Base-by-base conservation (phyloP, 345 rosid genomes). In the Syzygium jambos region DNA sequence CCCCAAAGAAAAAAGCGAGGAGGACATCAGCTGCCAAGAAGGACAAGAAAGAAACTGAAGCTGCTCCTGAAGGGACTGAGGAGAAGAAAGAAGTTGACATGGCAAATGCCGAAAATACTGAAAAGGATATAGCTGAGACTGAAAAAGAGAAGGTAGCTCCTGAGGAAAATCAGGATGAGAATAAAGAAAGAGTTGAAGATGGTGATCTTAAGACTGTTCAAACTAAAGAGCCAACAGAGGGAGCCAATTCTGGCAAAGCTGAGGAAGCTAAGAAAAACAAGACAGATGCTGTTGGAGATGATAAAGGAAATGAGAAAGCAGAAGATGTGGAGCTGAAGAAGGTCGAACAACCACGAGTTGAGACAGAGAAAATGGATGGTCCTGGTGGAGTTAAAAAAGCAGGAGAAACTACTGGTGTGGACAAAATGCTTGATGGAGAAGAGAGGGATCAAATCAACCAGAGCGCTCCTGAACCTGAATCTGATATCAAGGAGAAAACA, bases 1-100 rank as follows among this genome's bases (percentile, higher is more conserved):
- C 93, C 68, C 92, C 92, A n/a, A 94, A 90, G 91, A 95, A 93
- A 89, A 91, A 93, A 52, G 65, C 90, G 52, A 92, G 93, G 85
- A 90, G 85, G 88, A 88, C 95, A 77, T 87, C 94, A 5, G 93
- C 93, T 89, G 86, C 94, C 54, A 93, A 91, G 90, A 93, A 93
- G 87, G 94, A 92, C 38, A 73, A 78, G 30, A 93, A 92, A 89
- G 97, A 92, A 83, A 84, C 86, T 25, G 94, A 89, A 87, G 55
- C 91, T 87, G 84, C 86, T 34, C 54, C 91, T 86, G 94, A 86
- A 86, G 89, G 84, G 51, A 82, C 78, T 14, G 91, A 93, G 59
- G 91, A 90, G 91, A 78, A 88, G 5, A 91, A 91, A 88, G 94
- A 91, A 10, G 82, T 86, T 87, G 57, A 84, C 52, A 89, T 53